phyloP scores from a whole-genome alignment of 225 moss, liverwort and hornwort genomes.

The Bryoerythrophyllum caledonicum region DNA sequence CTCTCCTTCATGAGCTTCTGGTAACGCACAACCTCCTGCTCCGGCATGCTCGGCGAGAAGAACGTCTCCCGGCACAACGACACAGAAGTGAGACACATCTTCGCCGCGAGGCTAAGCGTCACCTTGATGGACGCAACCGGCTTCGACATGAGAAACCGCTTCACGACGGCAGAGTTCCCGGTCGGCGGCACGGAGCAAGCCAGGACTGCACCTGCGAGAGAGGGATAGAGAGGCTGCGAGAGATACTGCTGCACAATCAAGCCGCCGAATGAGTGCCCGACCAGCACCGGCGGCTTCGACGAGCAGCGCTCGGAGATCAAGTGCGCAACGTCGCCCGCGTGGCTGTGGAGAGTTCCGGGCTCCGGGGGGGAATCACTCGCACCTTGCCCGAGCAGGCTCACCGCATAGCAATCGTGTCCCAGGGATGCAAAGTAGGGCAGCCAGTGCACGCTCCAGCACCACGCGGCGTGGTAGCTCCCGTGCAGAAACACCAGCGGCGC shows the following conservation, averaged over 20 bases:
- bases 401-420: conserved; percentile 76
- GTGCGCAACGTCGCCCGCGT: conserved; percentile 69
- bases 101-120: conserved; percentile 87
- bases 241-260: conserved; percentile 80
- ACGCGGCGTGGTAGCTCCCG: conserved; percentile 94
- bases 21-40: conserved; percentile 59
- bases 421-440: conserved; percentile 75
- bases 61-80: conserved; percentile 86
- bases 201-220: conserved; percentile 64
- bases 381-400: conserved; percentile 86
- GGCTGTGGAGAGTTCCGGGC: conserved; percentile 51
- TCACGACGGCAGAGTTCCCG: conserved; percentile 80
- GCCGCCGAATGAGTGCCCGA: conserved; percentile 94
- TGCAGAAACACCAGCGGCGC: conserved; percentile 74
- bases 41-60: conserved; percentile 73
- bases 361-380: conserved; percentile 64
- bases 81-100: conserved; percentile 69
- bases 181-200: conserved; percentile 83
- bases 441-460: conserved; percentile 88
- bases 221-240: conserved; percentile 53
- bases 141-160: conserved; percentile 70
- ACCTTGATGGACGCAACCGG: conserved; percentile 76
- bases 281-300: conserved; percentile 57
- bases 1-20: conserved; percentile 70
- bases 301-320: conserved; percentile 50